Evolutionary conservation across 768 basidiomycete genomes (phyloP), one percentile per base, ranked within the genome.

Genomic region (button mushroom (Agaricus bisporus)): DNA sequence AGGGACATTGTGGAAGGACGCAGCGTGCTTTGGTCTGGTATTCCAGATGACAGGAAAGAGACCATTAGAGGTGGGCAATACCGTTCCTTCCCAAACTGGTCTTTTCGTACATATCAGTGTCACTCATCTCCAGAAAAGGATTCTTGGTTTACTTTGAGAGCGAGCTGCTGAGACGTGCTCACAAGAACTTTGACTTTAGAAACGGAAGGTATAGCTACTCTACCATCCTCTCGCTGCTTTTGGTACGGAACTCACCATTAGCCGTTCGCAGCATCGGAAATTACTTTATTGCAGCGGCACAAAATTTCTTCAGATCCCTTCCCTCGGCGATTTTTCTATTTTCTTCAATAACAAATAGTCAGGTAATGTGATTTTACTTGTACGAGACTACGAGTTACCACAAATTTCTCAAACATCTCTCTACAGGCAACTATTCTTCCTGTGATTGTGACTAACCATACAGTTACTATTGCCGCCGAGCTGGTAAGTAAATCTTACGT

Each of bases 271-370:
- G 88, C 59, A 82, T 94, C 22, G 93, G 93, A 22, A 95, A 95
- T 66, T 94, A 92, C 64, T 89, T 95, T 64, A 74, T 98, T 22
- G 88, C 92, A 6, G 92, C 90, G 12, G 89, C 92, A 3, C 86
- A 90, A 60, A 82, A 80, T 11, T 93, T 98, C 70, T 92, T 98
- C 63, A 85, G 92, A 5, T 95, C 92, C 28, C 75, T 98, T 7
- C 92, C 95, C 10, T 91, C 91, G 1, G 92, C 95, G 11, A 90
- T 98, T 57, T 98, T 95, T 68, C 73, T 97, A 41, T 95, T 98
- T 65, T 87, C 91, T 26, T 90, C 90, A 1, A 92, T 97, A 58
- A 92, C 92, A 0, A 86, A 82, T 61, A 91, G 88, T 53, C 82
- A 86, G 66, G 76, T 72, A 56, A 59, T 56, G 45, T 47, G 46